Conservation (phyloP, 2,329 filamentous ascomycete genomes). For the Lasiodiplodia gonubiensis region DNA sequence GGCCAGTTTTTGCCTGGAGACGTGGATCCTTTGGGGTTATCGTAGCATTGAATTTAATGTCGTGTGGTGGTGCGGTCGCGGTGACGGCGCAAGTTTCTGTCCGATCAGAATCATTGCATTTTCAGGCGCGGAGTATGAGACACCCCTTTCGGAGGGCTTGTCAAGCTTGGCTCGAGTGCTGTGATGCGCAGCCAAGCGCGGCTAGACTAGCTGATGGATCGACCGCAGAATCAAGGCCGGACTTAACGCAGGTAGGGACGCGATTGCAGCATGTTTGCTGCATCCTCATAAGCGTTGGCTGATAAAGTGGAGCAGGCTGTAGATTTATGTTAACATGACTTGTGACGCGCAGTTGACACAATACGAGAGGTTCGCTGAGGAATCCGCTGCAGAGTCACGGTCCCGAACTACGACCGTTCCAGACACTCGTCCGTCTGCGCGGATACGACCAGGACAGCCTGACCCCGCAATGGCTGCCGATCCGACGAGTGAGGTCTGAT, state of each 20-base stretch:
- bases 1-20: background rate
- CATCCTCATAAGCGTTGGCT: slow-evolving; percentile 16
- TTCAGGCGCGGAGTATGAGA: slow-evolving; percentile 16
- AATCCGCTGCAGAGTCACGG: slow-evolving; percentile 16
- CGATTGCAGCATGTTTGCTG: slow-evolving; percentile 1
- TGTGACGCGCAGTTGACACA: slow-evolving; percentile 5
- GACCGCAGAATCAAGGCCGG: slow-evolving; percentile 21
- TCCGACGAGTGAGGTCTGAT: slow-evolving; percentile 16
- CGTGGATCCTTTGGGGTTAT: background rate
- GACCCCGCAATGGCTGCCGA: slow-evolving; percentile 18
- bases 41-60: too few relatives aligned
- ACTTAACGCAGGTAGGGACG: slow-evolving; percentile 2
- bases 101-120: background rate
- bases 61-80: background rate
- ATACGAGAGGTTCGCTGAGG: slow-evolving; percentile 14
- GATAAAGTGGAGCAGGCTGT: slow-evolving; percentile 12
- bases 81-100: background rate
- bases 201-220: slow-evolving; percentile 22
- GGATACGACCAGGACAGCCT: slow-evolving; percentile 5
- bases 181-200: slow-evolving; percentile 16
- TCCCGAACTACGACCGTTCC: slow-evolving; percentile 10
- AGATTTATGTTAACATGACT: slow-evolving; percentile 20
- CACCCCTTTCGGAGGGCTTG: background rate
- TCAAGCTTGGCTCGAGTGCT: slow-evolving; percentile 14
- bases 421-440: slow-evolving; percentile 12